Conservation (phyloP, 768 basidiomycete genomes). For the Podaxis sp. region DNA sequence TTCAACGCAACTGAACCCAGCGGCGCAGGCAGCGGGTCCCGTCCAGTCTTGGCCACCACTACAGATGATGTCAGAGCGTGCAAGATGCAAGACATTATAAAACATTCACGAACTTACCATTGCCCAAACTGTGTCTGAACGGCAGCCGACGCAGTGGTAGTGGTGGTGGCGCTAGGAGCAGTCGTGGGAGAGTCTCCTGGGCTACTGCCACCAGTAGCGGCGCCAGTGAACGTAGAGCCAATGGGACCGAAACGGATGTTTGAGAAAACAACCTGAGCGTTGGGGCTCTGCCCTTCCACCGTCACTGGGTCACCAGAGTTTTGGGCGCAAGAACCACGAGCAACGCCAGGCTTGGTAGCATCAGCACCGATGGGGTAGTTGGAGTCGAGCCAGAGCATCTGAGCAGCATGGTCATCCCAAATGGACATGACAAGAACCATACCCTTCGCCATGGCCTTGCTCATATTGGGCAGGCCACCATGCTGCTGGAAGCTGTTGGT, state of each 20-base stretch:
- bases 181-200: conserved; percentile 9
- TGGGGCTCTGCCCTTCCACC: conserved; percentile 36
- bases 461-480: conserved; percentile 40
- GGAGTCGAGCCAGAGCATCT: conserved; percentile 54
- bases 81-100: background rate
- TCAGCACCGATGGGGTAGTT: conserved; percentile 36
- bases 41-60: conserved; percentile 31
- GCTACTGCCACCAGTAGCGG: background rate
- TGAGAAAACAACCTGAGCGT: conserved; percentile 44
- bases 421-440: conserved; percentile 49
- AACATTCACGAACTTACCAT: conserved; percentile 22
- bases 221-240: conserved; percentile 36
- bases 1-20: conserved; percentile 27
- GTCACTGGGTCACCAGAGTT: conserved; percentile 40
- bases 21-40: conserved; percentile 31
- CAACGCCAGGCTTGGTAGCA: conserved; percentile 37
- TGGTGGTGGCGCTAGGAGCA: conserved; percentile 11
- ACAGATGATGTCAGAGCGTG: background rate
- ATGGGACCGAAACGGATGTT: conserved; percentile 51
- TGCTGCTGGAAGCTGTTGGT: conserved; percentile 41
- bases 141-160: conserved; percentile 14
- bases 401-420: conserved; percentile 49
- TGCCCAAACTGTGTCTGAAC: conserved; percentile 28
- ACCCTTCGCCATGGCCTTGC: conserved; percentile 38
- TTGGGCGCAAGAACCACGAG: conserved; percentile 47